Percentiles rank a stretch among this genome's conserved stretches.
phyloP scores from a whole-genome alignment of 371 early-diverging fungal genomes.

The Pancytospora epiphaga region DNA sequence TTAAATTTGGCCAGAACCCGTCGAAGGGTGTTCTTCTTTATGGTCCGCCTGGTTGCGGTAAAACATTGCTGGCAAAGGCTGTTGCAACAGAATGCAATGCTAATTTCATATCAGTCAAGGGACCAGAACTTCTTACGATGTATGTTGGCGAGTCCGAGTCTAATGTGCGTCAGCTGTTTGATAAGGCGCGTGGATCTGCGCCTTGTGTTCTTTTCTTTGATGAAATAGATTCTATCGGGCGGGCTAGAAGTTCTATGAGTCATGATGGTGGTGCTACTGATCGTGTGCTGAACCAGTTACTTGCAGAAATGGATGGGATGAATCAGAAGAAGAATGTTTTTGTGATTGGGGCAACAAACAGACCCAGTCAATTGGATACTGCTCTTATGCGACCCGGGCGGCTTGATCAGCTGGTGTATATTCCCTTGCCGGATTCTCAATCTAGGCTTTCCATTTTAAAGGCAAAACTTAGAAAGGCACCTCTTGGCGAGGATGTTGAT shows the following conservation, averaged over 20 bases:
- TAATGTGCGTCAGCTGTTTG: constrained; percentile 96
- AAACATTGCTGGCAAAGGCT: constrained; percentile 97
- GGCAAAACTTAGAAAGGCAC: constrained; percentile 89
- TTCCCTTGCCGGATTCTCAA: constrained; percentile 70
- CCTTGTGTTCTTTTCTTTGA: constrained; percentile 99
- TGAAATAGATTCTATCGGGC: constrained; percentile 97
- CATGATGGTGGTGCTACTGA: constrained; percentile 80
- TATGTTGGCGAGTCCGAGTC: constrained; percentile 99
- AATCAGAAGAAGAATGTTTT: constrained; percentile 92
- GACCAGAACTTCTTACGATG: constrained; percentile 97
- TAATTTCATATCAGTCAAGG: constrained; percentile 98
- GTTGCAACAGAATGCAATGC: constrained; percentile 99
- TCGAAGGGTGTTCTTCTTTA: constrained; percentile 98
- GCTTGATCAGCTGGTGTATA: constrained; percentile 68
- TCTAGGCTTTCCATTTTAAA: constrained; percentile 77
- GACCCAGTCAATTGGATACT: constrained; percentile 72
- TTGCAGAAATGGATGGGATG: constrained; percentile 99
- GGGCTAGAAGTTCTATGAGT: constrained; percentile 75
- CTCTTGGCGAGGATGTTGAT: constrained; percentile 74
- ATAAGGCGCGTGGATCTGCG: constrained; percentile 94
- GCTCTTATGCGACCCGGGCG: constrained; percentile 97
- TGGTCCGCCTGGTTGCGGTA: constrained; percentile 99
- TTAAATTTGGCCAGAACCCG: constrained; percentile 98
- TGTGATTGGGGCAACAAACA: constrained; percentile 85
- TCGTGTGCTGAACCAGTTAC: constrained; percentile 94